Evolutionary conservation across 306 rosid genomes (phyloP).

Genomic region (Comarum palustre): DNA sequence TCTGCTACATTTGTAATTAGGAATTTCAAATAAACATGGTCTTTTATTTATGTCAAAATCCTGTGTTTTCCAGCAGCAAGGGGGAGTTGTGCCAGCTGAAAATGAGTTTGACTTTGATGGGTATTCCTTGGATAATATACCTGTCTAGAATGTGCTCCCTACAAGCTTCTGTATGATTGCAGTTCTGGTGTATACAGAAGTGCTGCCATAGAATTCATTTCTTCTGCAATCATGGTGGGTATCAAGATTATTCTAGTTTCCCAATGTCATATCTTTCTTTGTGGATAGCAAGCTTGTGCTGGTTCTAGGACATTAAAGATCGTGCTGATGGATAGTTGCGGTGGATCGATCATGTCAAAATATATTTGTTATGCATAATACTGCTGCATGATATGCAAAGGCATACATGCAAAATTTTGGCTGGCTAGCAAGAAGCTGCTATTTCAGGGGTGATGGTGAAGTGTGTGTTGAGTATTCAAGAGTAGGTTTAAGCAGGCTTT

Average conservation of each 20-base stretch:
- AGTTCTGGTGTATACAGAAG: constrained; percentile 63
- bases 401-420: constrained; percentile 57
- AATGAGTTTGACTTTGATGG: constrained; percentile 84
- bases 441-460: constrained; percentile 47
- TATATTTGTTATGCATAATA: constrained; percentile 10
- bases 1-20: not conserved
- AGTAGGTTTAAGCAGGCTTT: constrained; percentile 48
- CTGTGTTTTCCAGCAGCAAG: constrained; percentile 59
- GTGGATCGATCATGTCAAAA: constrained; percentile 30
- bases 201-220: constrained; percentile 44
- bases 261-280: constrained; percentile 26
- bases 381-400: constrained; percentile 49
- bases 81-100: constrained; percentile 57
- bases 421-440: constrained; percentile 51
- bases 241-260: constrained; percentile 30
- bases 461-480: constrained; percentile 29
- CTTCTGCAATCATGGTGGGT: constrained; percentile 40
- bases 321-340: constrained; percentile 19
- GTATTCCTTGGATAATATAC: constrained; percentile 74
- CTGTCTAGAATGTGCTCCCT: constrained; percentile 50
- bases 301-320: constrained; percentile 35
- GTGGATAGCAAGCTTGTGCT: constrained; percentile 37
- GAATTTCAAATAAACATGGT: not conserved
- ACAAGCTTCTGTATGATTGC: constrained; percentile 36
- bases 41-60: not conserved